Conservation (phyloP, 345 rosid genomes). For the Iberis pinnata region DNA sequence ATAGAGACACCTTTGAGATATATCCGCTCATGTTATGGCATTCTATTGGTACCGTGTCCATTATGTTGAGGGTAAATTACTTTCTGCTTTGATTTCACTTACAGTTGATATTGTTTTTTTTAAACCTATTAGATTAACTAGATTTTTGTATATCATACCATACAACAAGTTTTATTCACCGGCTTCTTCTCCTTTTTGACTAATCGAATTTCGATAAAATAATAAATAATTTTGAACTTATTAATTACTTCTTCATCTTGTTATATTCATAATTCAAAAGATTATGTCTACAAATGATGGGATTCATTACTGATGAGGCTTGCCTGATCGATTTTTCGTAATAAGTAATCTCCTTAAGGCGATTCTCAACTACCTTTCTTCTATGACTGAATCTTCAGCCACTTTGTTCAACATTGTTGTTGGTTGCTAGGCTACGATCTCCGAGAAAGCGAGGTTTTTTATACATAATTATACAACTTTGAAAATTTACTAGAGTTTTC, state of each 20-base stretch:
- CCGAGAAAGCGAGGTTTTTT: conserved; percentile 47
- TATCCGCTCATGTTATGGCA: conserved; percentile 43
- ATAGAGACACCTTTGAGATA: conserved; percentile 21
- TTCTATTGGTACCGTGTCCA: conserved; percentile 21
- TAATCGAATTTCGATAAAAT: background rate
- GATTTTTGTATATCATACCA: conserved; percentile 1
- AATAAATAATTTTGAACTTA: conserved; percentile 1
- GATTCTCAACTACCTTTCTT: conserved; percentile 23
- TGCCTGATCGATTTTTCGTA: conserved; percentile 32
- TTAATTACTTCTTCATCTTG: conserved; percentile 35
- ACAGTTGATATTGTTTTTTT: background rate
- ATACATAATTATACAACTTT: background rate
- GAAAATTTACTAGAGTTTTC: too few relatives aligned
- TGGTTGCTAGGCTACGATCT: conserved; percentile 43
- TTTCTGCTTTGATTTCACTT: conserved; percentile 3
- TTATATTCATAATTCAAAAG: conserved; percentile 36
- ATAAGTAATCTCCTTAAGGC: conserved; percentile 25
- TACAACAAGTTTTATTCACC: conserved; percentile 29
- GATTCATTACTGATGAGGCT: conserved; percentile 35
- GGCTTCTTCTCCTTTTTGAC: background rate
- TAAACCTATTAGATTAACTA: background rate
- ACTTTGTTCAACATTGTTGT: conserved; percentile 19
- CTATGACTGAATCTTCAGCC: conserved; percentile 3
- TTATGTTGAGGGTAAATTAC: conserved; percentile 36
- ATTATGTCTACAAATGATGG: conserved; percentile 35